Conservation (phyloP, 2,329 filamentous ascomycete species). For the Dryadomyces quercivorus region DNA sequence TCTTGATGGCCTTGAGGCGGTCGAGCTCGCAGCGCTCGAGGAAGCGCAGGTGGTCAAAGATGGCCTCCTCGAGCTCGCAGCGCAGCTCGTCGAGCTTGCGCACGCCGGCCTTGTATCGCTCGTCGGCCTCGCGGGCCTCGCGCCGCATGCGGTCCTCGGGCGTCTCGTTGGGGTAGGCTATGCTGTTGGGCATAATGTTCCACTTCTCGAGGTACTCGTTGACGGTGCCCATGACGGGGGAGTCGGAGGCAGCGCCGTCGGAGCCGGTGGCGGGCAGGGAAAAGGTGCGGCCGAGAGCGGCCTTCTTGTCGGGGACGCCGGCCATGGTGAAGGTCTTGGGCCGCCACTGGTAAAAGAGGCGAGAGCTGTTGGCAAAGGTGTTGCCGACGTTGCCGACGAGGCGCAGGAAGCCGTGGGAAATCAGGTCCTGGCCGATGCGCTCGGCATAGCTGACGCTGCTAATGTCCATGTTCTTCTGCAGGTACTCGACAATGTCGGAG, state of each 20-base stretch:
- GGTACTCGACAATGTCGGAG: slow-evolving; percentile 88
- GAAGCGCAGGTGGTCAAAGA: slow-evolving; percentile 84
- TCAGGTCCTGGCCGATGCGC: slow-evolving; percentile 86
- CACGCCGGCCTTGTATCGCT: slow-evolving; percentile 81
- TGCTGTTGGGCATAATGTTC: slow-evolving; percentile 68
- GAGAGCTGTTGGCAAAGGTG: slow-evolving; percentile 93
- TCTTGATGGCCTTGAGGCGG: slow-evolving; percentile 93
- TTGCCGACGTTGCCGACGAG: slow-evolving; percentile 90
- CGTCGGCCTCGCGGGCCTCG: slow-evolving; percentile 82
- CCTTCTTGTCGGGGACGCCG: slow-evolving; percentile 81
- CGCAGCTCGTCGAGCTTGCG: slow-evolving; percentile 79
- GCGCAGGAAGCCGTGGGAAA: slow-evolving; percentile 73
- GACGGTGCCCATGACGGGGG: slow-evolving; percentile 69
- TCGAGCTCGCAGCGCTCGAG: slow-evolving; percentile 96
- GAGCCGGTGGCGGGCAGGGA: slow-evolving; percentile 33
- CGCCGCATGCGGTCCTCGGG: slow-evolving; percentile 73
- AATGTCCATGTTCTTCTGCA: slow-evolving; percentile 77
- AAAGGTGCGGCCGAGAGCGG: slow-evolving; percentile 59
- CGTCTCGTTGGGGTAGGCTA: slow-evolving; percentile 85
- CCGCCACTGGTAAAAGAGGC: slow-evolving; percentile 96
- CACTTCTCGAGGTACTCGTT: slow-evolving; percentile 84
- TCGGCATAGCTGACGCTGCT: slow-evolving; percentile 84
- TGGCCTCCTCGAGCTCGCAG: slow-evolving; percentile 91
- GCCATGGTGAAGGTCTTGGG: slow-evolving; percentile 81
- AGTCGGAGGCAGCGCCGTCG: slow-evolving; percentile 45